These are phyloP conservation scores for Trypanosomatidae sp. DNA, from an alignment of 208 protist genomes.

Conservation along the genomic window DNA sequence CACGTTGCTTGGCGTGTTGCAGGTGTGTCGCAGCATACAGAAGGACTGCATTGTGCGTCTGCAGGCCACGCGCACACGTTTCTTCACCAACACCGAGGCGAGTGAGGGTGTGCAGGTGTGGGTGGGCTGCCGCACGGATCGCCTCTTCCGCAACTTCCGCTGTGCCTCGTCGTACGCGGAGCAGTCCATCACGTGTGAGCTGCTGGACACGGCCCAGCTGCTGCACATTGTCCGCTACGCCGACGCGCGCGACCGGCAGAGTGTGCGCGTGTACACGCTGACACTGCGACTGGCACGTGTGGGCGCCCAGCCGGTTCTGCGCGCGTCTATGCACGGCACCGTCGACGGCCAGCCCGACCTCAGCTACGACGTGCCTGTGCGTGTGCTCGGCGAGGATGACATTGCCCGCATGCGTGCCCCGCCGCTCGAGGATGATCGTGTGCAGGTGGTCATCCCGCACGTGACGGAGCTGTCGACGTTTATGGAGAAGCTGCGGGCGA, in stretches of 20 bases:
- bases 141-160: conserved; percentile 54
- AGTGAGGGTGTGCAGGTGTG: conserved; percentile 60
- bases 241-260: conserved; percentile 16
- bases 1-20: conserved; percentile 29
- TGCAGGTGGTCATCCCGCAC: conserved; percentile 42
- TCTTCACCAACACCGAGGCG: conserved; percentile 49
- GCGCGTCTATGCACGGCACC: conserved; percentile 18
- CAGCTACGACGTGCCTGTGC: conserved; percentile 66
- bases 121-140: conserved; percentile 38
- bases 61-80: conserved; percentile 32
- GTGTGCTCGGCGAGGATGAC: conserved; percentile 42
- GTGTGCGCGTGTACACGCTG: conserved; percentile 10
- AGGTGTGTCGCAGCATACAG: conserved; percentile 53
- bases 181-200: conserved; percentile 65
- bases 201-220: conserved; percentile 46
- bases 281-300: conserved; percentile 40
- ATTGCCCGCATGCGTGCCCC: conserved; percentile 34
- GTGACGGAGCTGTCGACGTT: conserved; percentile 58
- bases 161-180: conserved; percentile 46
- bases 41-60: conserved; percentile 43
- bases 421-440: conserved; percentile 18
- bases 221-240: conserved; percentile 51
- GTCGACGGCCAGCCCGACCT: conserved; percentile 37
- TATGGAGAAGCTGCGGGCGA: conserved; percentile 52
- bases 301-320: conserved; percentile 10